Conservation (phyloP, 179 eudicot genomes). For the Spergularia azorica region DNA sequence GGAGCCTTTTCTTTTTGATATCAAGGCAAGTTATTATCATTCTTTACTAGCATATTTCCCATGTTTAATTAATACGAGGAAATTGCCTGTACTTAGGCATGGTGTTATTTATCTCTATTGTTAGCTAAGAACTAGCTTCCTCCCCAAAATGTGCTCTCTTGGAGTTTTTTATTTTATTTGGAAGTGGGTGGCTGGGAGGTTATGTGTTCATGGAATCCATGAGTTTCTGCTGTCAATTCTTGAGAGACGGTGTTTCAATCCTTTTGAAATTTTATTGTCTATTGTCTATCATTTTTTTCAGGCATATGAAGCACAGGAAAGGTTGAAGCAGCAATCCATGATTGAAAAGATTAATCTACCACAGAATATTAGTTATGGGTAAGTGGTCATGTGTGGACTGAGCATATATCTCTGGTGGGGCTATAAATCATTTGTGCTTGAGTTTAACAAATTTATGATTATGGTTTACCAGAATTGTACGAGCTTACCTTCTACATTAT, state of each 20-base stretch:
- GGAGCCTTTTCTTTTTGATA: slow-evolving; percentile 74
- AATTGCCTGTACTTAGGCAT: background rate
- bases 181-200: background rate
- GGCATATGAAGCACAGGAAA: slow-evolving; percentile 82
- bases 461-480: slow-evolving; percentile 66
- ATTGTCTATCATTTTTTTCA: slow-evolving; percentile 28
- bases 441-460: slow-evolving; percentile 8
- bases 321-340: slow-evolving; percentile 62
- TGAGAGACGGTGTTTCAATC: background rate
- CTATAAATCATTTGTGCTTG: background rate
- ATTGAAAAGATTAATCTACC: slow-evolving; percentile 68
- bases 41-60: background rate
- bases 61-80: background rate
- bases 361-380: slow-evolving; percentile 75
- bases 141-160: background rate
- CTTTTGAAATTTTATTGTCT: background rate
- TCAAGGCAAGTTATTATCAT: slow-evolving; percentile 55
- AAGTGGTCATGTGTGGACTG: slow-evolving; percentile 27
- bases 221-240: background rate
- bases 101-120: background rate
- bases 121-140: background rate
- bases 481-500: slow-evolving; percentile 87
- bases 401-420: background rate
- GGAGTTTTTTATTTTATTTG: background rate
- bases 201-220: background rate